Evolutionary conservation across 192 early-diverging fungal genomes (phyloP), one percentile per base, ranked within the genome.

Genomic region (Podila horticola): DNA sequence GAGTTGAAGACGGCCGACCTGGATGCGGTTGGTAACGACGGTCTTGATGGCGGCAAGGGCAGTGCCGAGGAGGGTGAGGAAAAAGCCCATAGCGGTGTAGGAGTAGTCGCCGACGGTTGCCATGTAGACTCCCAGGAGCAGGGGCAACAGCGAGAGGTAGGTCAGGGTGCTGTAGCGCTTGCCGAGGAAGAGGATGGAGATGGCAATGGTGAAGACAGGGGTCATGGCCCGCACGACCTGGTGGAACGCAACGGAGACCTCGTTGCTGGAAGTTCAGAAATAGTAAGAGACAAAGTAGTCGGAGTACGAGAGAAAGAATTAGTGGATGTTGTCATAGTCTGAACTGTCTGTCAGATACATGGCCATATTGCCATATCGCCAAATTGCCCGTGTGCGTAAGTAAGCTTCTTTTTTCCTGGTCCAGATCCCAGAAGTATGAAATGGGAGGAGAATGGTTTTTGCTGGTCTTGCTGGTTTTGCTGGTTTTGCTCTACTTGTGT

Each of bases 171-270:
- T 84, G 52, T 90, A 89, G 24, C 57, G 58, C 65, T 90, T 93
- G 62, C 83, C 71, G 45, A 93, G 79, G 71, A 92, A 87, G 4
- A 91, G 48, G 19, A 86, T 84, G 13, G 91, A 90, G 22, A 97
- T 73, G 24, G 88, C 71, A 17, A 95, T 87, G 0, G 94, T 95
- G 66, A 95, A 93, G n/a, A 93, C 88, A 0, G 94, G 95, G 22
- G 92, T 93, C 74, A 94, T 96, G 51, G 92, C 91, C 24, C 95
- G 86, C 6, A 96, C 90, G 31, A 94, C 90, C 86, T 96, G 95
- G 75, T 96, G 95, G 67, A 96, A 87, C 74, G 74, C 69, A 31
- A 81, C 77, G 1, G 77, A 81, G 15, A 81, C 77, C 38, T 73
- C 77, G 49, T 81, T 57, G 59, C 77, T 81, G 26, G 17, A 9